These are phyloP conservation scores for Epichloe sibirici DNA, from an alignment of 2,329 filamentous ascomycete species.

Conservation along the genomic window DNA sequence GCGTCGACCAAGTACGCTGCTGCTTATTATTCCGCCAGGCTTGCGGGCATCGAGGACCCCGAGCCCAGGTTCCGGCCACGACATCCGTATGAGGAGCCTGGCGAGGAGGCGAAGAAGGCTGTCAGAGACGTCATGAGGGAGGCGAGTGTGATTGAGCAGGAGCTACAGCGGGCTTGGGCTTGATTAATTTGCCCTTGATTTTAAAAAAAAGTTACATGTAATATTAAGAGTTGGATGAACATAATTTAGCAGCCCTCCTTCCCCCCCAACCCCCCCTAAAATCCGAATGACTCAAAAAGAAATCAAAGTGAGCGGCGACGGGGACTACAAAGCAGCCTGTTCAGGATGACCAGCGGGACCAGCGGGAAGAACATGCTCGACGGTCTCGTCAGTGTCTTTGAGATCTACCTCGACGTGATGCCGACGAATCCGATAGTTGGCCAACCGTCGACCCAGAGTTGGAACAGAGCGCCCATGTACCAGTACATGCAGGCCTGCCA, in stretches of 20 bases:
- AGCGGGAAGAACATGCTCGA: slow-evolving; percentile 48
- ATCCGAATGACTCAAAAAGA: not conserved
- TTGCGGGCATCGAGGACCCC: slow-evolving; percentile 8
- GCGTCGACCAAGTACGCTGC: slow-evolving; percentile 7
- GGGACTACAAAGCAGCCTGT: not conserved
- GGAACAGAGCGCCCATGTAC: slow-evolving; percentile 83
- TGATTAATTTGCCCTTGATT: not conserved
- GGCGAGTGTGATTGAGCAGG: slow-evolving; percentile 3
- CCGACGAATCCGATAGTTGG: slow-evolving; percentile 73
- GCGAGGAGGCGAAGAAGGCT: not conserved
- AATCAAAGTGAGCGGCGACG: not conserved
- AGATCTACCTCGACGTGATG: slow-evolving; percentile 74
- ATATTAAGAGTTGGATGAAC: no score
- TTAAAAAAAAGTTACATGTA: no score
- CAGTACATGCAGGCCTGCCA: slow-evolving; percentile 92
- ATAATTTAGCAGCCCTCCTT: no score
- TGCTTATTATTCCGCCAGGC: slow-evolving; percentile 4
- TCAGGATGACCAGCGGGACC: not conserved
- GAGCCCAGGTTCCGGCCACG: slow-evolving; percentile 7
- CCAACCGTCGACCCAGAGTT: slow-evolving; percentile 86
- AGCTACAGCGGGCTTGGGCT: not conserved
- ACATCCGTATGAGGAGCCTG: slow-evolving; percentile 8
- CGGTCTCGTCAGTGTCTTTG: slow-evolving; percentile 71
- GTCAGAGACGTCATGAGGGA: slow-evolving; percentile 2
- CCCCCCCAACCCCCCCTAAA: no score